Evolutionary conservation across 768 basidiomycete genomes (phyloP).

Genomic region (Galerina sulciceps): DNA sequence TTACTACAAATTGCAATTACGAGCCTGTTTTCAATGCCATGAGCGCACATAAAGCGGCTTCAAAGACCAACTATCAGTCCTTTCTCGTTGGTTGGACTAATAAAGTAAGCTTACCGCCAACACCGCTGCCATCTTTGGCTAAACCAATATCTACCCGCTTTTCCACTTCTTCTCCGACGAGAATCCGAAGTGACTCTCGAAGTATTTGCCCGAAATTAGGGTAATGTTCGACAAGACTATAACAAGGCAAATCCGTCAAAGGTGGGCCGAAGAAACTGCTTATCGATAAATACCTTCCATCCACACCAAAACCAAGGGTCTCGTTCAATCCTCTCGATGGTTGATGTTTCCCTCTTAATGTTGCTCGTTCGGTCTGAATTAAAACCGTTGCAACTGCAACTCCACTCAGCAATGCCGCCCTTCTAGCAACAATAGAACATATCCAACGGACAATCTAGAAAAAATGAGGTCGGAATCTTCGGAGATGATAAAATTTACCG

Average conservation of each 20-base stretch:
- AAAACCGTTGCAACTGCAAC: conserved; percentile 87
- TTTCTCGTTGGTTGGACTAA: conserved; percentile 5
- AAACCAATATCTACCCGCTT: conserved; percentile 82
- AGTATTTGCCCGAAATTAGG: conserved; percentile 81
- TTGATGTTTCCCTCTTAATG: conserved; percentile 43
- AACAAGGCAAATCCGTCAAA: conserved; percentile 2
- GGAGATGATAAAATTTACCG: conserved; percentile 35
- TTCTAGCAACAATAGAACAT: conserved; percentile 73
- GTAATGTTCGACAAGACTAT: conserved; percentile 89
- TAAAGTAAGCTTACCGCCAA: conserved; percentile 75
- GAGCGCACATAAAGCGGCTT: conserved; percentile 88
- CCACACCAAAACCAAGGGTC: conserved; percentile 83
- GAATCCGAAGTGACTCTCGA: conserved; percentile 69
- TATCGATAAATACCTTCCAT: conserved; percentile 72
- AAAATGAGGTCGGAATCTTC: conserved; percentile 1
- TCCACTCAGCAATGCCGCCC: conserved; percentile 85
- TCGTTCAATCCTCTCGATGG: conserved; percentile 38
- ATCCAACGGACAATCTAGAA: conserved; percentile 80
- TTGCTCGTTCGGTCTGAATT: conserved; percentile 77
- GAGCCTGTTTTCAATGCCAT: conserved; percentile 67
- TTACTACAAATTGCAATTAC: conserved; percentile 7
- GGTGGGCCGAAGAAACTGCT: background rate
- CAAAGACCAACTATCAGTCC: conserved; percentile 9
- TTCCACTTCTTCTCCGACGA: conserved; percentile 86
- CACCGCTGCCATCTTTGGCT: conserved; percentile 97